Base-by-base conservation (phyloP, 805 yeast genomes). In the Pachysolen tannophilus region DNA sequence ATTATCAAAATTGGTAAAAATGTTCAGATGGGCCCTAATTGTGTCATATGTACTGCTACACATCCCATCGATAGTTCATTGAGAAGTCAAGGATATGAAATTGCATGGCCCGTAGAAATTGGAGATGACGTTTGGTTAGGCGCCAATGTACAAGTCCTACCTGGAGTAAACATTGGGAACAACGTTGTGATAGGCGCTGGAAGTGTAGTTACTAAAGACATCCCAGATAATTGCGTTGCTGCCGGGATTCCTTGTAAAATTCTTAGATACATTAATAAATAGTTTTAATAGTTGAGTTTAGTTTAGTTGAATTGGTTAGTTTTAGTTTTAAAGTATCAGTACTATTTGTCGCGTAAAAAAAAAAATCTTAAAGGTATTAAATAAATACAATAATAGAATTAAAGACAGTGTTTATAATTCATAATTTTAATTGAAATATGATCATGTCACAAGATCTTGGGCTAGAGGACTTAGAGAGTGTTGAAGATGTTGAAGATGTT, bases 41-140 rank as follows among this genome's bases (percentile, higher is more conserved):
- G 72, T 5, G 58, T 70, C 3, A 56, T 80, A 29, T 57, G 68
- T 20, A 70, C 85, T 2, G 85, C 86, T 1, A 67, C 79, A 0
- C 90, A 82, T 47, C 80, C 81, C 1, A 48, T 69, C 6, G 78
- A 74, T 36, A n/a, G 32, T 36, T 48, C 8, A 41, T 42, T n/a
- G 43, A 37, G 27, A 23, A 38, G 1, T 46, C 50, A 46, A 2
- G 72, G 66, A 2, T 55, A 58, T 3, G 88, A 81, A 48, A 69
- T 58, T 44, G 78, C 81, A 0, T 47, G 53, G 25, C 79, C 82
- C 5, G 67, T 82, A 20, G 59, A 50, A 3, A 73, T 82, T 24
- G 85, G 81, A 3, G 65, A 75, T 49, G 69, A 72, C 41, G 82
- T 77, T 7, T 81, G 88, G 90, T 58, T 81, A 27, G 84, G 83